phyloP scores from a whole-genome alignment of 2,329 filamentous ascomycete species.

The Aurifilum marmelostoma region DNA sequence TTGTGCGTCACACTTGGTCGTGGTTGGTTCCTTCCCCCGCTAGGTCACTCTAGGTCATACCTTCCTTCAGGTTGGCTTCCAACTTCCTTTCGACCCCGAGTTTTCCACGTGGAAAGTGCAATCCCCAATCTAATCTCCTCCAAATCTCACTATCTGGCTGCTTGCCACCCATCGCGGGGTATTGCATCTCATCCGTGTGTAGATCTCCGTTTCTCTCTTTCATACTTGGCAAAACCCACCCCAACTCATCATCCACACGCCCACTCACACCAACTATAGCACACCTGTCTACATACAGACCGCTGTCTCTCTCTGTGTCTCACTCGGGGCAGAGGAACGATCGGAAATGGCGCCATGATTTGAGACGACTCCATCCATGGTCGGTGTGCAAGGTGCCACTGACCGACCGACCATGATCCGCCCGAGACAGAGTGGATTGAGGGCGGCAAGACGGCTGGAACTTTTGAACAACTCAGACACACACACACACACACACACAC shows the following conservation, averaged over 20 bases:
- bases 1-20: not conserved
- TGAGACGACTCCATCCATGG: not conserved
- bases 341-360: not conserved
- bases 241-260: too few relatives aligned
- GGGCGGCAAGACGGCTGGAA: not conserved
- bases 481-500: not conserved
- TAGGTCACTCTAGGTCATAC: too few relatives aligned
- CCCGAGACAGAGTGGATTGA: not conserved
- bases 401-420: conserved; percentile 1
- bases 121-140: not conserved
- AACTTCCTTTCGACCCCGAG: not conserved
- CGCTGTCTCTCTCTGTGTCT: not conserved
- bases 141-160: not conserved
- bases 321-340: not conserved
- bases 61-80: not conserved
- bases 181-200: not conserved
- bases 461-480: not conserved
- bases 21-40: not conserved
- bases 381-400: conserved; percentile 3
- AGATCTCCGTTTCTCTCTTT: not conserved
- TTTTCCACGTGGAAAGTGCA: conserved; percentile 5
- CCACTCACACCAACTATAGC: too few relatives aligned
- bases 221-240: too few relatives aligned
- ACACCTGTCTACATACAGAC: not conserved
- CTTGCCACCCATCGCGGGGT: conserved; percentile 6